These are phyloP conservation scores for Pythium apleroticum DNA, from an alignment of 352 stramenopile genomes.

Conservation along the genomic window DNA sequence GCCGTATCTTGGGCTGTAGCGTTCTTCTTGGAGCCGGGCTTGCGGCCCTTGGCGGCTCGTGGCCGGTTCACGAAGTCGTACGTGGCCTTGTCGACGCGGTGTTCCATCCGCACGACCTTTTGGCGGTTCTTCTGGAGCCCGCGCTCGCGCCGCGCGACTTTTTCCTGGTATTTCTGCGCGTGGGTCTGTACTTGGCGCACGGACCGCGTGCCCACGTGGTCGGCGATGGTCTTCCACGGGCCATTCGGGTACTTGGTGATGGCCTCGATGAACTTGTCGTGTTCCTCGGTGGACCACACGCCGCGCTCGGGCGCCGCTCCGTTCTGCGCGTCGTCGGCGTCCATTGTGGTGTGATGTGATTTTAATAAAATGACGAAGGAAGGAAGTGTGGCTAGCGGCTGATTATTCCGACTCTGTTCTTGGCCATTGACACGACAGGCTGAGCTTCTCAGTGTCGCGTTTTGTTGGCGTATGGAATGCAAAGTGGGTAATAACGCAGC, in stretches of 20 bases:
- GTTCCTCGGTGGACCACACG: slow-evolving; percentile 27
- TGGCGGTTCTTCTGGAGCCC: slow-evolving; percentile 20
- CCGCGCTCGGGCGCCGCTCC: not conserved
- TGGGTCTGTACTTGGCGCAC: slow-evolving; percentile 25
- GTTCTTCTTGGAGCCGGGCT: slow-evolving; percentile 19
- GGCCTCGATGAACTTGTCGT: slow-evolving; percentile 30
- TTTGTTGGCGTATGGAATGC: not conserved
- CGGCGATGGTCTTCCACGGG: slow-evolving; percentile 19
- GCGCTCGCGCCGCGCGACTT: slow-evolving; percentile 18
- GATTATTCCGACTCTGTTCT: not conserved
- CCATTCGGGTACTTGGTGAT: slow-evolving; percentile 24
- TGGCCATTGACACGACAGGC: not conserved
- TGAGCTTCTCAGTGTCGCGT: too few relatives aligned
- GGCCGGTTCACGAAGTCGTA: slow-evolving; percentile 14
- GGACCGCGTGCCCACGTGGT: slow-evolving; percentile 18
- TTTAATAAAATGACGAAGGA: not conserved
- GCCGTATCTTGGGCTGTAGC: not conserved
- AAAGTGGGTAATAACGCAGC: not conserved
- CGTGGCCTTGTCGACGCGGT: slow-evolving; percentile 23
- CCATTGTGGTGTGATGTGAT: not conserved
- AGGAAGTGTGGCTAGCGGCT: not conserved
- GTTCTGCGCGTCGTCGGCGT: slow-evolving; percentile 4
- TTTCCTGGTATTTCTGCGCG: slow-evolving; percentile 28
- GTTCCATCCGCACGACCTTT: slow-evolving; percentile 14
- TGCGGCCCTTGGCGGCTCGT: slow-evolving; percentile 14